Percentiles rank a stretch among this genome's conserved stretches.
Conservation (phyloP, 148 eudicot genomes). For the Rhododendron henanense region DNA sequence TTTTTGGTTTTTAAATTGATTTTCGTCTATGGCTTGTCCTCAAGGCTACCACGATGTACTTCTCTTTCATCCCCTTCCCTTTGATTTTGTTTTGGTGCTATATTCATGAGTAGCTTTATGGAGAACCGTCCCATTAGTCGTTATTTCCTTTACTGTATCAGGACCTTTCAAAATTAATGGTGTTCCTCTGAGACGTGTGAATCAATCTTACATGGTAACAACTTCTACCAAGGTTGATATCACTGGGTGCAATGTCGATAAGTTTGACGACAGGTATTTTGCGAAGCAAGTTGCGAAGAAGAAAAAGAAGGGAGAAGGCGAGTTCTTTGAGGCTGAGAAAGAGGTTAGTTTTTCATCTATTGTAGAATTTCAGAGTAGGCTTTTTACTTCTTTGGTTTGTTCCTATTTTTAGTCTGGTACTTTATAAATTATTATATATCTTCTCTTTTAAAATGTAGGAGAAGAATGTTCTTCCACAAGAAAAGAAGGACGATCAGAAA, state of each 20-base stretch:
- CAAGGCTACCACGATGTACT: background rate
- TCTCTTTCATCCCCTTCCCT: background rate
- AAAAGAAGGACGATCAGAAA: constrained; percentile 67
- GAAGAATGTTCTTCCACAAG: constrained; percentile 52
- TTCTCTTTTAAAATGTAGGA: constrained; percentile 27
- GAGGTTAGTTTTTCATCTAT: constrained; percentile 17
- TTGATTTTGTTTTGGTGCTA: background rate
- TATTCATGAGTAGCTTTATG: background rate
- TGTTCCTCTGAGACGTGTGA: constrained; percentile 24
- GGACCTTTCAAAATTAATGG: constrained; percentile 28
- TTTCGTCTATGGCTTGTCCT: background rate
- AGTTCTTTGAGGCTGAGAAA: constrained; percentile 25
- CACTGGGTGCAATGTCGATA: constrained; percentile 12
- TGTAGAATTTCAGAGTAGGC: background rate
- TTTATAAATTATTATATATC: too few relatives aligned
- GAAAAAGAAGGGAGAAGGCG: constrained; percentile 23
- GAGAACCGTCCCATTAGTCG: background rate
- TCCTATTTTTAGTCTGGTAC: background rate
- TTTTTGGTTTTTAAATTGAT: background rate
- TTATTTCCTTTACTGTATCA: background rate
- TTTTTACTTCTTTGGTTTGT: background rate
- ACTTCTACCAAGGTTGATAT: constrained; percentile 27
- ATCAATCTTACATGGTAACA: constrained; percentile 15
- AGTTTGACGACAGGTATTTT: constrained; percentile 21
- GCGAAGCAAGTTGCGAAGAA: constrained; percentile 21